Conservation (phyloP, 2,329 filamentous ascomycete species). For the Metarhizium robertsii region DNA sequence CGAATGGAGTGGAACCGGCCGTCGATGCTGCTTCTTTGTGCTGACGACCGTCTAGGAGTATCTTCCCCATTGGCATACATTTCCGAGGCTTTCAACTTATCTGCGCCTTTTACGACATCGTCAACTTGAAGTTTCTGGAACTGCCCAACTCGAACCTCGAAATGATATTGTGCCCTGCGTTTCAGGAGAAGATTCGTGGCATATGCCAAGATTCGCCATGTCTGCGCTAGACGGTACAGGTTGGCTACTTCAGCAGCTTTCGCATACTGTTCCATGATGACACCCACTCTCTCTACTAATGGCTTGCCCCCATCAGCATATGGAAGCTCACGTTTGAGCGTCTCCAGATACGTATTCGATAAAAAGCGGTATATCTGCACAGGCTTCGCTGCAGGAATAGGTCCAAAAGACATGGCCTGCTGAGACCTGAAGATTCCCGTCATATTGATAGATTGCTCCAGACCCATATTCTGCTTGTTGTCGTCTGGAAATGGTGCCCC, state of each 20-base stretch:
- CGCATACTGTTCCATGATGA: conserved; percentile 48
- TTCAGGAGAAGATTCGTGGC: conserved; percentile 44
- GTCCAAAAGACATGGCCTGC: conserved; percentile 54
- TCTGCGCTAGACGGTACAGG: conserved; percentile 52
- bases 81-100: conserved; percentile 17
- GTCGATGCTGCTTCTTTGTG: conserved; percentile 19
- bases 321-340: conserved; percentile 40
- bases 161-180: conserved; percentile 47
- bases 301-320: conserved; percentile 23
- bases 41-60: conserved; percentile 24
- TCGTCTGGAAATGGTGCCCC: conserved; percentile 20
- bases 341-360: conserved; percentile 45
- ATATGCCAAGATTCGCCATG: conserved; percentile 52
- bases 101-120: conserved; percentile 16
- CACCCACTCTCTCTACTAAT: conserved; percentile 36
- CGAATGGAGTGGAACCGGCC: conserved; percentile 23
- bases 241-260: conserved; percentile 45
- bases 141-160: conserved; percentile 36
- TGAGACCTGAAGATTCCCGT: conserved; percentile 49
- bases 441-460: conserved; percentile 50
- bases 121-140: conserved; percentile 25
- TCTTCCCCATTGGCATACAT: conserved; percentile 24
- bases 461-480: conserved; percentile 33
- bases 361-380: conserved; percentile 46
- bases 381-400: conserved; percentile 41